Percentiles rank a stretch among this genome's conserved stretches.
phyloP scores from a whole-genome alignment of 1,284 basidiomycete genomes.

The Meira nashicola region DNA sequence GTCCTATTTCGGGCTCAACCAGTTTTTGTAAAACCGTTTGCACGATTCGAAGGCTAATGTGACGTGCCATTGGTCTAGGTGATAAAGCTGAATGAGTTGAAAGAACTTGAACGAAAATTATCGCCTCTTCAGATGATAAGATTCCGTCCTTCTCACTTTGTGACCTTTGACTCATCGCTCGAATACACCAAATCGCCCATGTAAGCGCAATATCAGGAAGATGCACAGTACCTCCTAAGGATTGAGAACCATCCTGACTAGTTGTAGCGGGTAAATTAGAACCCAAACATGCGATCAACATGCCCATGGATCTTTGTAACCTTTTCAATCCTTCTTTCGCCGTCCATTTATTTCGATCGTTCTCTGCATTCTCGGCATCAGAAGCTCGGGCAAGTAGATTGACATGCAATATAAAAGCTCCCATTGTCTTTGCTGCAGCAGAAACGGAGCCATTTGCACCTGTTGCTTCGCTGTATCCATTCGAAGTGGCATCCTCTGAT shows the following conservation, averaged over 20 bases:
- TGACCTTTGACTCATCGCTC: constrained; percentile 14
- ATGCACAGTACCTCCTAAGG: neutral
- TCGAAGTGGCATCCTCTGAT: no score
- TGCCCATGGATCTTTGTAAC: constrained; percentile 10
- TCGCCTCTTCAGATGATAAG: constrained; percentile 5
- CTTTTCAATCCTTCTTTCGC: neutral
- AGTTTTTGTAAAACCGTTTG: constrained; percentile 16
- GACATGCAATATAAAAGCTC: constrained; percentile 17
- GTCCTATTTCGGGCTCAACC: constrained; percentile 12
- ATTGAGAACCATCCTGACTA: constrained; percentile 7
- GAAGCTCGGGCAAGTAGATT: constrained; percentile 1
- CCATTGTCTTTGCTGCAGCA: constrained; percentile 3
- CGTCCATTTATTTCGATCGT: constrained; percentile 2
- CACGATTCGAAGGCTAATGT: constrained; percentile 27
- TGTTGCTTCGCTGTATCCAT: neutral
- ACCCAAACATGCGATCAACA: constrained; percentile 15
- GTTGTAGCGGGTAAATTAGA: constrained; percentile 2
- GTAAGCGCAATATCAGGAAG: constrained; percentile 14
- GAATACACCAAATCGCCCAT: constrained; percentile 21
- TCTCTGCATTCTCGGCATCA: neutral
- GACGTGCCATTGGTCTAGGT: constrained; percentile 22
- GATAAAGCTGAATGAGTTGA: constrained; percentile 35
- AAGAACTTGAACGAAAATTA: constrained; percentile 20
- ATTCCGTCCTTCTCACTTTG: constrained; percentile 17
- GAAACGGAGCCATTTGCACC: constrained; percentile 1